phyloP scores from a whole-genome alignment of 768 basidiomycete species.

The Boletus coccyginus region DNA sequence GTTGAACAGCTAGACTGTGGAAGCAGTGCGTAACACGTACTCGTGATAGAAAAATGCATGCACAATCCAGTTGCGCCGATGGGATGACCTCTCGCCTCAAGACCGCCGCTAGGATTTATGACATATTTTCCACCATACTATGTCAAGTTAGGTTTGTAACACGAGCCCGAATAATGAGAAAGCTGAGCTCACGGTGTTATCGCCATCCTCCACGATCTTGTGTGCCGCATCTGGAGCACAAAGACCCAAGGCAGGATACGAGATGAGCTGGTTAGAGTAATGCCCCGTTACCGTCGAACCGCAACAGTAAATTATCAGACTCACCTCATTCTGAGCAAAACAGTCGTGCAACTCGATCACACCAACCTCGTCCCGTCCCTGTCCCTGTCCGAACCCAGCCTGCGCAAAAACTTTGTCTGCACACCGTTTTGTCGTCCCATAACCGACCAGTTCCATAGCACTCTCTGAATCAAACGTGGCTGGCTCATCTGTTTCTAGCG shows the following conservation, averaged over 20 bases:
- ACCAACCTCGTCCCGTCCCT: constrained; percentile 67
- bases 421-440: constrained; percentile 63
- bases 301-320: not conserved
- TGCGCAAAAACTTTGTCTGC: constrained; percentile 66
- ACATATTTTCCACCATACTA: constrained; percentile 83
- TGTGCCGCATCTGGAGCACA: constrained; percentile 62
- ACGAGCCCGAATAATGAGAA: not conserved
- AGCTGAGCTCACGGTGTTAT: constrained; percentile 61
- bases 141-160: not conserved
- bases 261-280: constrained; percentile 52
- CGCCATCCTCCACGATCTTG: constrained; percentile 67
- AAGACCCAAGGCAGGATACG: constrained; percentile 75
- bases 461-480: constrained; percentile 60
- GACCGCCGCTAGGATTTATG: constrained; percentile 79
- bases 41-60: constrained; percentile 81
- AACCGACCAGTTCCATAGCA: constrained; percentile 75
- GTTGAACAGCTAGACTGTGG: not conserved
- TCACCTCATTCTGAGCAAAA: constrained; percentile 76
- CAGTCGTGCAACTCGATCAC: constrained; percentile 84
- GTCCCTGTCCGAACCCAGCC: constrained; percentile 61
- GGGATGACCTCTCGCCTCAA: constrained; percentile 83
- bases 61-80: constrained; percentile 78
- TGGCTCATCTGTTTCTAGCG: constrained; percentile 61
- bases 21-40: constrained; percentile 37
- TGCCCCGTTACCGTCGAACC: not conserved